Conservation (phyloP, 2,329 filamentous ascomycete genomes). For the Sporothrix phasma region DNA sequence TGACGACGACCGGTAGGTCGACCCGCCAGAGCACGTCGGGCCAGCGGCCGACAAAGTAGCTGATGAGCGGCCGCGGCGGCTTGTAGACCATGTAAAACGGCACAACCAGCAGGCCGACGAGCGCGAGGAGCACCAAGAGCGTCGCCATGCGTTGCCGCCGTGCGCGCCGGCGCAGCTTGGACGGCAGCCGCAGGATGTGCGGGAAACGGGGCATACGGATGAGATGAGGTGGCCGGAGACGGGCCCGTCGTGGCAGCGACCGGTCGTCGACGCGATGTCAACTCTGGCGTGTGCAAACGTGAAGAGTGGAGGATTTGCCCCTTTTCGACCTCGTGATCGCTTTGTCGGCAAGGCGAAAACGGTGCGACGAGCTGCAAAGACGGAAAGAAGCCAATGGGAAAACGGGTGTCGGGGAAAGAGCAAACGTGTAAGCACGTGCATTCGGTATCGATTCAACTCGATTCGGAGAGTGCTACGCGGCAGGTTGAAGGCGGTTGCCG, state of each 20-base stretch:
- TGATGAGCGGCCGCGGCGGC: conserved; percentile 61
- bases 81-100: conserved; percentile 68
- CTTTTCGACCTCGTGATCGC: neutral
- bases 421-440: neutral
- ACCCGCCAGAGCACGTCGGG: conserved; percentile 73
- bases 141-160: conserved; percentile 50
- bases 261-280: neutral
- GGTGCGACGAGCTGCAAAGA: neutral
- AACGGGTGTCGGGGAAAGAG: neutral
- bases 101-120: conserved; percentile 27
- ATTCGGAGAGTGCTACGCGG: neutral
- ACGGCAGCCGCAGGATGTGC: conserved; percentile 44
- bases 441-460: too few relatives aligned
- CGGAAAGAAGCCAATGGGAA: neutral
- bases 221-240: neutral
- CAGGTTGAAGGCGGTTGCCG: neutral
- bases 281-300: neutral
- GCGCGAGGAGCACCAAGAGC: conserved; percentile 34
- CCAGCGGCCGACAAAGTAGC: conserved; percentile 59
- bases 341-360: neutral
- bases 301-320: neutral
- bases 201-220: conserved; percentile 24
- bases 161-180: conserved; percentile 46
- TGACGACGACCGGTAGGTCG: conserved; percentile 22
- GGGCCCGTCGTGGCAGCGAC: neutral